Base-by-base conservation (phyloP, 116 monocot genomes). In the Posidonia oceanica region DNA sequence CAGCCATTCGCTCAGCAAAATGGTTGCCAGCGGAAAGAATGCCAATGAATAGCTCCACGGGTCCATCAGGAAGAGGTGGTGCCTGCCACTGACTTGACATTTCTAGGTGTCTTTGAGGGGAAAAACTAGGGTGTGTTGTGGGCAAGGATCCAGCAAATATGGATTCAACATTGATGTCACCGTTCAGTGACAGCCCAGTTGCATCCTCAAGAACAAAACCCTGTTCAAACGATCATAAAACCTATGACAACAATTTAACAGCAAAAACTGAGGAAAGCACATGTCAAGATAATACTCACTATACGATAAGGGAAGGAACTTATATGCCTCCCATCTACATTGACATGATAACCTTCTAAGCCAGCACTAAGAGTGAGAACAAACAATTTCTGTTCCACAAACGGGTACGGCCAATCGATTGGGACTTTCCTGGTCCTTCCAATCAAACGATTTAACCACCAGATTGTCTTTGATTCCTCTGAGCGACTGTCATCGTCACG, bases 201-300 rank as follows among this genome's bases (percentile, higher is more conserved):
- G 91, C 91, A 80, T 91, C 91, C 69, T 91, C 91, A 65, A 91
- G 85, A 69, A 82, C 80, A 78, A 91, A 91, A 52, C 87, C 91
- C 91, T 91, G 66, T 54, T 53, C 63, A 41, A 41, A 42, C 18
- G 41, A 20, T 42, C 18, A 44, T n/a, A n/a, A 66, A 64, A 16
- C 39, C 61, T 61, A 61, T 54, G 39, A 38, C 39, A 57, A 54
- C 39, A 57, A 61, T 52, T 18, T 11, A 42, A 53, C 12, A 39
- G 14, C 55, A 58, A 71, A 69, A 29, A 38, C 12, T 15, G 11
- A 60, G 23, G 8, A 14, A 14, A 22, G 3, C 2, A 37, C 3
- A n/a, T 12, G 23, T 52, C 4, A 21, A 17, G 17, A 39, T 16
- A 39, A 10, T 59, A 76, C 83, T 83, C 70, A 91, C 91, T 0